Conservation (phyloP, 805 yeast genomes). For the Metschnikowia santaceciliae region DNA sequence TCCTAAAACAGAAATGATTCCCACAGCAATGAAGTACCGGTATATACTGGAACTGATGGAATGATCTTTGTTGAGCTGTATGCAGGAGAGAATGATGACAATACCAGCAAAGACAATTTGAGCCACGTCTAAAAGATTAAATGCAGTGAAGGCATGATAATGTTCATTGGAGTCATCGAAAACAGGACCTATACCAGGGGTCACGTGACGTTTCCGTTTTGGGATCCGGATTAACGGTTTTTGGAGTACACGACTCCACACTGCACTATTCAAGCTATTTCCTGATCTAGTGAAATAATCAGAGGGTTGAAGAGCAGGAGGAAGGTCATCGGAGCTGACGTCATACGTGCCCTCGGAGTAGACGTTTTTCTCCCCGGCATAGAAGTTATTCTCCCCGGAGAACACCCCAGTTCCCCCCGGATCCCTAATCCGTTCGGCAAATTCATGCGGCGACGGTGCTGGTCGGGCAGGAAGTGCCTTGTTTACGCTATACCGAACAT, state of each 20-base stretch:
- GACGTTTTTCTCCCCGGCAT: not conserved
- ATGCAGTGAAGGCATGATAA: conserved; percentile 22
- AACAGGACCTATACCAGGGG: not conserved
- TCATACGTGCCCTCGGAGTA: not conserved
- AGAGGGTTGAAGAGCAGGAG: not conserved
- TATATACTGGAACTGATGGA: conserved; percentile 25
- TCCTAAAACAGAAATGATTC: conserved; percentile 29
- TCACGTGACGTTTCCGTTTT: not conserved
- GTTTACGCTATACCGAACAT: not conserved
- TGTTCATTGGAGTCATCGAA: not conserved
- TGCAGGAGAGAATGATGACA: conserved; percentile 25
- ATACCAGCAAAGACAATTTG: conserved; percentile 29
- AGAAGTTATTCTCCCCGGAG: too few relatives aligned
- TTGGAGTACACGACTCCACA: not conserved
- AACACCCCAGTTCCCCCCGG: too few relatives aligned
- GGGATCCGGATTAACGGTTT: not conserved
- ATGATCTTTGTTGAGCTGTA: conserved; percentile 23
- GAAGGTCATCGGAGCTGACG: not conserved
- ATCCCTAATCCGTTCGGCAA: not conserved
- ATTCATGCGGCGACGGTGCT: not conserved
- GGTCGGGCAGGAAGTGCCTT: not conserved
- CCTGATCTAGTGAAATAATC: not conserved
- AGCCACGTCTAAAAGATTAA: conserved; percentile 27
- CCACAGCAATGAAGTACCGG: conserved; percentile 35
- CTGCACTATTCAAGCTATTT: not conserved